Evolutionary conservation across 768 basidiomycete genomes (phyloP).

Genomic region (Clavaria fumosa): DNA sequence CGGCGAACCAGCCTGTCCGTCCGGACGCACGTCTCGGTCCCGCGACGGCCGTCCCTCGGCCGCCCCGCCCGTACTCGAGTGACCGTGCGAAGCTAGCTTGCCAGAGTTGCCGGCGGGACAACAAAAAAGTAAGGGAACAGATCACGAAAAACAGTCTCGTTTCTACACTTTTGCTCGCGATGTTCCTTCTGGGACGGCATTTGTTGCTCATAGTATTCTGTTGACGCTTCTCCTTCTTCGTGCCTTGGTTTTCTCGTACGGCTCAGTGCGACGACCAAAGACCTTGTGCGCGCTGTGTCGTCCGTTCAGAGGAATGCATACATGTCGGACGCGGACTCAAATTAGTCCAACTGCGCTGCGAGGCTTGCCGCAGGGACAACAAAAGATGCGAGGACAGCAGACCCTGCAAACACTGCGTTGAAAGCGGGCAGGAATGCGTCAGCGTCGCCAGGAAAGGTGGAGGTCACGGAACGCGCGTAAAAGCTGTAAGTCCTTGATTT

Average conservation of each 20-base stretch:
- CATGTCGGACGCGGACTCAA: constrained; percentile 43
- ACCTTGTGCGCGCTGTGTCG: constrained; percentile 44
- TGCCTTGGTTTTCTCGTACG: too few species aligned
- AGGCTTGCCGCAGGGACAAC: constrained; percentile 38
- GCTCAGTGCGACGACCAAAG: constrained; percentile 46
- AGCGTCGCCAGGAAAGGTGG: constrained; percentile 35
- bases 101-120: constrained; percentile 43
- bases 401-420: constrained; percentile 38
- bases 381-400: constrained; percentile 44
- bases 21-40: constrained; percentile 13
- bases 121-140: constrained; percentile 60
- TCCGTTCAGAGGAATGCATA: constrained; percentile 38
- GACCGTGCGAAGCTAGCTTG: constrained; percentile 48
- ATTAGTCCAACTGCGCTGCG: constrained; percentile 43
- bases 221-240: too few species aligned
- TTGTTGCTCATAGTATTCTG: constrained; percentile 5
- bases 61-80: constrained; percentile 18
- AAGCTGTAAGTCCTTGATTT: constrained; percentile 29
- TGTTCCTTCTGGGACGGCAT: background rate
- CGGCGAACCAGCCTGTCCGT: constrained; percentile 13
- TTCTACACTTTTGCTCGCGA: too few species aligned
- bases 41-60: constrained; percentile 14
- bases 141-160: too few species aligned
- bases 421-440: constrained; percentile 31
- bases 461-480: constrained; percentile 46